These are phyloP conservation scores for Penicillium longicatenatum DNA, from an alignment of 495 filamentous ascomycete genomes.

Conservation along the genomic window DNA sequence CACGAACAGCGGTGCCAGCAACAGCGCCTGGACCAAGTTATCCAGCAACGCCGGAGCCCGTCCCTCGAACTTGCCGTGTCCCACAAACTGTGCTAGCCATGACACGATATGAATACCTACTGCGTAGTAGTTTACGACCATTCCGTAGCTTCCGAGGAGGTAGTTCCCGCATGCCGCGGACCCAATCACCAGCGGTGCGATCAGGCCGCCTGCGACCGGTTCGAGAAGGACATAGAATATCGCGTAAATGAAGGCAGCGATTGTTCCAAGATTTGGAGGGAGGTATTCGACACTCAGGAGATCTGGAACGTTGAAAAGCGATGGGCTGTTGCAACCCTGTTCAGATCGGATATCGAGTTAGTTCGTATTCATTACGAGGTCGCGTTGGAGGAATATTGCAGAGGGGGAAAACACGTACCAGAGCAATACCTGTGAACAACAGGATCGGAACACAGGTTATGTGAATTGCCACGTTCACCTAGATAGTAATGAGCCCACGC, in stretches of 20 bases:
- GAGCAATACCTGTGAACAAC: slow-evolving; percentile 73
- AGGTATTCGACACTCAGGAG: slow-evolving; percentile 73
- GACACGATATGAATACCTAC: slow-evolving; percentile 65
- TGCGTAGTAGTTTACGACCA: slow-evolving; percentile 69
- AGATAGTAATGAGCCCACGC: slow-evolving; percentile 4
- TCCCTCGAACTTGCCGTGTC: slow-evolving; percentile 87
- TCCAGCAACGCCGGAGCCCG: slow-evolving; percentile 87
- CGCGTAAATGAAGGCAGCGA: slow-evolving; percentile 70
- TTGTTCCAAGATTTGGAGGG: slow-evolving; percentile 77
- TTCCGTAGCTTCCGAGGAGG: slow-evolving; percentile 65
- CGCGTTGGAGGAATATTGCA: not conserved
- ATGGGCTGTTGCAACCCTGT: slow-evolving; percentile 76
- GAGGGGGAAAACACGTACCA: slow-evolving; percentile 57
- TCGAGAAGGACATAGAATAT: slow-evolving; percentile 89
- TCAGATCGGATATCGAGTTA: not conserved
- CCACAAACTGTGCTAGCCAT: slow-evolving; percentile 89
- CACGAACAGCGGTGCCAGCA: slow-evolving; percentile 97
- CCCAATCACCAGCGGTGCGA: slow-evolving; percentile 72
- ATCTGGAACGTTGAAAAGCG: slow-evolving; percentile 69
- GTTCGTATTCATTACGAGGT: not conserved
- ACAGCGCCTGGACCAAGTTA: slow-evolving; percentile 85
- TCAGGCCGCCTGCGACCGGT: slow-evolving; percentile 78
- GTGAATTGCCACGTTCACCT: slow-evolving; percentile 87
- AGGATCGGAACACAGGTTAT: slow-evolving; percentile 86
- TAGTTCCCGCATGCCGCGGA: slow-evolving; percentile 75